Evolutionary conservation across 306 rosid species (phyloP).

Genomic region (Vigna hirtella): DNA sequence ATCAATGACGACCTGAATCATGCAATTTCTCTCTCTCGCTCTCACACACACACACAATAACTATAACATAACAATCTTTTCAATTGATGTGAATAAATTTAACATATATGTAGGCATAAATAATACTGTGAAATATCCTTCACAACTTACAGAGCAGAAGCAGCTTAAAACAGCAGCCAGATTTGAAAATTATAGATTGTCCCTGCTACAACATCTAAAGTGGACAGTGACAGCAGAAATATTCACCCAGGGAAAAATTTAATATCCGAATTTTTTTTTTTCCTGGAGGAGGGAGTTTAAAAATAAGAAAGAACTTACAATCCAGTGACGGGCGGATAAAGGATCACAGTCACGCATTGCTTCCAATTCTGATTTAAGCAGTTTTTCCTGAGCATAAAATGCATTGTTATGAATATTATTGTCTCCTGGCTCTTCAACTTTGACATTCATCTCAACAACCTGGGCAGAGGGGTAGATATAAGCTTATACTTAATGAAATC

Average conservation of each 20-base stretch:
- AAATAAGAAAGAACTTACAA: constrained; percentile 54
- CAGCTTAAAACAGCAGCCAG: constrained; percentile 42
- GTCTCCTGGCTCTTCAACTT: constrained; percentile 78
- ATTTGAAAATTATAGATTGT: constrained; percentile 40
- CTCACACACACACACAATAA: too few species aligned
- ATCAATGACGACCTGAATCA: constrained; percentile 1
- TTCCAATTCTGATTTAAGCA: constrained; percentile 74
- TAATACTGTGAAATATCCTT: constrained; percentile 22
- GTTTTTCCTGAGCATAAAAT: constrained; percentile 76
- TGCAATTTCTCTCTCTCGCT: background rate
- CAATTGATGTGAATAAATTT: background rate
- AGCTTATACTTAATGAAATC: constrained; percentile 27
- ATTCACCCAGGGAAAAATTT: constrained; percentile 40
- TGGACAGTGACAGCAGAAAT: constrained; percentile 33
- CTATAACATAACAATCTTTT: background rate
- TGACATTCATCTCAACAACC: constrained; percentile 81
- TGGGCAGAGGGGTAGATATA: constrained; percentile 30
- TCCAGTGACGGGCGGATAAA: constrained; percentile 84
- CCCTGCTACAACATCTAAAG: constrained; percentile 35
- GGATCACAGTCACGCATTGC: constrained; percentile 85
- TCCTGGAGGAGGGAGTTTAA: background rate
- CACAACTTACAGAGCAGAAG: constrained; percentile 21
- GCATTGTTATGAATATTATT: constrained; percentile 83
- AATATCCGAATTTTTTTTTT: constrained; percentile 18
- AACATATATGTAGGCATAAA: constrained; percentile 19